A percentile compares a stretch with the other conserved stretches of the same genome.
Conservation (phyloP, 495 filamentous ascomycete genomes). For the Oidiodendron maius region DNA sequence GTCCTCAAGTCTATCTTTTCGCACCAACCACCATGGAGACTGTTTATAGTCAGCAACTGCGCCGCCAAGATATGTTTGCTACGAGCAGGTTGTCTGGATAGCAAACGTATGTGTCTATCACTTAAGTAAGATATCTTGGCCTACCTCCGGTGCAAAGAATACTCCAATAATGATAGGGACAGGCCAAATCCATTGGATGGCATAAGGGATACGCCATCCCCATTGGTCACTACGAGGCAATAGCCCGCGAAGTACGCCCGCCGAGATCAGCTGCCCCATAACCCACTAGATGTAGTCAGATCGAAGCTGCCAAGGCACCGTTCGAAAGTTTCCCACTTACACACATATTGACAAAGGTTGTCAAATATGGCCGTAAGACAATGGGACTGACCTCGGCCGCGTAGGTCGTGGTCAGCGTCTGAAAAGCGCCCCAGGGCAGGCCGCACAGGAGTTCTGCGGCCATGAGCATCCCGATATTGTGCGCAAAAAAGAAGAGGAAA, state of each 20-base stretch:
- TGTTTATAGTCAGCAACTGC: too few species aligned
- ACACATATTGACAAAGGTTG: constrained; percentile 65
- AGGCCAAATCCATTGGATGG: constrained; percentile 71
- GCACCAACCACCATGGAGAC: constrained; percentile 70
- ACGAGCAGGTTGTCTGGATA: too few species aligned
- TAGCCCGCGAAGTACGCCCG: constrained; percentile 46
- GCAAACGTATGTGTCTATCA: too few species aligned
- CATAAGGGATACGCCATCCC: constrained; percentile 10
- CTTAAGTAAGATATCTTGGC: too few species aligned
- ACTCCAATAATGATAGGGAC: constrained; percentile 58
- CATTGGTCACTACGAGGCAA: constrained; percentile 11
- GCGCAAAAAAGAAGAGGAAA: constrained; percentile 56
- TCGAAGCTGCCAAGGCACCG: background rate
- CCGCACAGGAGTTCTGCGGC: constrained; percentile 63
- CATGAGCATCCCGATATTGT: constrained; percentile 52
- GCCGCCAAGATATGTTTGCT: too few species aligned
- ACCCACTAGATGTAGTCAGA: background rate
- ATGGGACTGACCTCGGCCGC: constrained; percentile 63
- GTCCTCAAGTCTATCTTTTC: constrained; percentile 42
- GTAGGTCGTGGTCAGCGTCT: constrained; percentile 59
- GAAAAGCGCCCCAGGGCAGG: constrained; percentile 61
- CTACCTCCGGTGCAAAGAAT: constrained; percentile 63
- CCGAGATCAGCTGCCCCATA: constrained; percentile 40
- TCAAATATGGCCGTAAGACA: constrained; percentile 54
- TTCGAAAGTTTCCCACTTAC: too few species aligned